A percentile compares a stretch with the other conserved stretches of the same genome.
Conservation (phyloP, 1,139 yeast species). For the Blastobotrys serpentis region DNA sequence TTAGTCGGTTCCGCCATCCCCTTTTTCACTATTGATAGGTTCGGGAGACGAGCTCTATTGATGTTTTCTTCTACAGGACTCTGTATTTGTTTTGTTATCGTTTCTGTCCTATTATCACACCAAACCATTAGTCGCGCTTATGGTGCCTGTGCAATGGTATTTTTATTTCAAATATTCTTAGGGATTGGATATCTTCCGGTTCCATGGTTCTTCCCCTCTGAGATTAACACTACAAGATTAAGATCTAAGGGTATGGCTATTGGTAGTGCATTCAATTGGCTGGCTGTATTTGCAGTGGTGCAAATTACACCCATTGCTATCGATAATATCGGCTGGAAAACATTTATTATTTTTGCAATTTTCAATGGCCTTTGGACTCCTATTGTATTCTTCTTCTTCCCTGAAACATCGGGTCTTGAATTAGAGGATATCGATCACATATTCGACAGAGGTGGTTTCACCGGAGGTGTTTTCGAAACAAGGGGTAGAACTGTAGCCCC, state of each 20-base stretch:
- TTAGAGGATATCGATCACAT: constrained; percentile 49
- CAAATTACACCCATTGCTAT: constrained; percentile 44
- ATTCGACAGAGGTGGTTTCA: constrained; percentile 20
- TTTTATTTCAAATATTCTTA: constrained; percentile 14
- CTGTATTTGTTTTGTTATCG: constrained; percentile 17
- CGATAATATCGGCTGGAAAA: constrained; percentile 38
- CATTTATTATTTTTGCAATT: constrained; percentile 39
- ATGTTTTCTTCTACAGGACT: constrained; percentile 29
- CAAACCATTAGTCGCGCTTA: constrained; percentile 10
- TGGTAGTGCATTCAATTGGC: constrained; percentile 46
- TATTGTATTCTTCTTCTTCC: constrained; percentile 50
- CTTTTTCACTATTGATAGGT: constrained; percentile 47
- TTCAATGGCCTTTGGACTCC: constrained; percentile 55
- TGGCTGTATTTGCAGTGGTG: constrained; percentile 45
- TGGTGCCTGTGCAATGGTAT: constrained; percentile 17
- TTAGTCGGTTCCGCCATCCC: constrained; percentile 33
- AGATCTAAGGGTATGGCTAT: constrained; percentile 58
- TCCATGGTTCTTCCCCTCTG: constrained; percentile 53
- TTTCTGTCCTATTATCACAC: constrained; percentile 10
- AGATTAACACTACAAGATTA: constrained; percentile 58
- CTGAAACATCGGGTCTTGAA: constrained; percentile 43
- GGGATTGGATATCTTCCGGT: constrained; percentile 16
- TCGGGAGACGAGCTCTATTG: constrained; percentile 51
- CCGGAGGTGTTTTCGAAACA: constrained; percentile 17
- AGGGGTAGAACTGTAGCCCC: constrained; percentile 16